Base-by-base conservation (phyloP, 2,329 filamentous ascomycete species). In the Zopfia rhizophila region DNA sequence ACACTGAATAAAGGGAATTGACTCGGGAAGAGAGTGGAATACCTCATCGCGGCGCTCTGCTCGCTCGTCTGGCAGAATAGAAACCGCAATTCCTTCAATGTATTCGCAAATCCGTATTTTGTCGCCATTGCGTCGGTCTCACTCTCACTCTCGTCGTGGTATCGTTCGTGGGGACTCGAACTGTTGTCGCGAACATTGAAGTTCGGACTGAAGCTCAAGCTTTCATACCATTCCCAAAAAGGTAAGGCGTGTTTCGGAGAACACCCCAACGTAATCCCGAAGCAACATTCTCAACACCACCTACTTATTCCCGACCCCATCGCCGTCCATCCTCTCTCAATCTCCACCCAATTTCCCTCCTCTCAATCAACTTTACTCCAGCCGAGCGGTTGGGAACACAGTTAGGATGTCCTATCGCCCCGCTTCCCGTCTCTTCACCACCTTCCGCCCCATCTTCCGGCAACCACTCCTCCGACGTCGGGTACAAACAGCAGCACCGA, bases 31-130 rank as follows among this genome's bases (percentile, higher is more conserved):
- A 40, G 42, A 21, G 48, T 11, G 45, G 57, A 68, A 69, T 80
- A 96, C 94, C 94, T 87, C 56, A 90, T 88, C 55, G 90, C 87
- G 66, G 90, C 89, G 80, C 93, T 96, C 72, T 91, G 87, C 72
- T 96, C 89, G 58, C 89, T 90, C 40, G 90, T 92, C 78, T 97
- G 93, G 81, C 94, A 97, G 79, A 97, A 93, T 66, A 96, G 83
- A 79, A 99, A 99, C 72, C 94, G 89, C 72, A 99, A 83, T 82
- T 99, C 94, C 82, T 91, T 96, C 73, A 99, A 82, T 59, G 85
- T 80, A 75, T 91, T 88, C 61, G 85, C 83, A 78, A 99, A 99
- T 64, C 86, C 90, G 79, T 96, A 97, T 82, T 94, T 96, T 77
- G 83, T 81, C 62, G 91, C 90, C 94, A 97, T 97, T 58, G 61